These are phyloP conservation scores for Fusarium napiforme DNA, from an alignment of 2,329 filamentous ascomycete species.

Conservation along the genomic window DNA sequence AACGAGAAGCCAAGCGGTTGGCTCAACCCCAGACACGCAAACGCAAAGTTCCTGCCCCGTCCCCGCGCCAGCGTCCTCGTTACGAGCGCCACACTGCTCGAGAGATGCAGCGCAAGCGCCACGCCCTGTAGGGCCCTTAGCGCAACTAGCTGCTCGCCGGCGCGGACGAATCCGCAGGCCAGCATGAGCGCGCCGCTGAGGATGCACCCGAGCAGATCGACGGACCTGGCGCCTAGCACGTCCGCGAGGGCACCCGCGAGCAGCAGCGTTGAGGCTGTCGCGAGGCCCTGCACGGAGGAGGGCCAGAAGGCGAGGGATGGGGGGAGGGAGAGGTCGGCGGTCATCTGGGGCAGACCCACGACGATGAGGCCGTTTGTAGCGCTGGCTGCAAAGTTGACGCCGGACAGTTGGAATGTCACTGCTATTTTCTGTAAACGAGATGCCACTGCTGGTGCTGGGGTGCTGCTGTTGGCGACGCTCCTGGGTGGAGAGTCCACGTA, in stretches of 20 bases:
- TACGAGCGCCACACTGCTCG: slow-evolving; percentile 52
- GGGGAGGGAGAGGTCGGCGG: slow-evolving; percentile 49
- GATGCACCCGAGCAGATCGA: slow-evolving; percentile 51
- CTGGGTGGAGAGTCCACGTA: background rate
- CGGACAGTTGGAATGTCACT: slow-evolving; percentile 39
- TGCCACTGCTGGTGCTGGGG: background rate
- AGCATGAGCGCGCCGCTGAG: slow-evolving; percentile 47
- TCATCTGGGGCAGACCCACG: slow-evolving; percentile 55
- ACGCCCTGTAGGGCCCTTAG: slow-evolving; percentile 55
- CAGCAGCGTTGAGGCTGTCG: slow-evolving; percentile 51
- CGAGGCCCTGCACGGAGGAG: slow-evolving; percentile 50
- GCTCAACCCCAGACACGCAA: slow-evolving; percentile 57
- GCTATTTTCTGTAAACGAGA: slow-evolving; percentile 35
- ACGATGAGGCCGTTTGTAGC: slow-evolving; percentile 48
- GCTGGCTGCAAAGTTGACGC: slow-evolving; percentile 42
- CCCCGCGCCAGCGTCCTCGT: slow-evolving; percentile 47
- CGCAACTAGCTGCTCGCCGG: slow-evolving; percentile 50
- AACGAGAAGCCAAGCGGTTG: slow-evolving; percentile 62
- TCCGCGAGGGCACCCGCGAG: slow-evolving; percentile 54
- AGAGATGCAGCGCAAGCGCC: slow-evolving; percentile 49
- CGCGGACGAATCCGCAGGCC: slow-evolving; percentile 46
- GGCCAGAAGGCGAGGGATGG: slow-evolving; percentile 54
- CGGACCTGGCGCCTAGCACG: slow-evolving; percentile 47
- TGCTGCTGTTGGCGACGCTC: background rate
- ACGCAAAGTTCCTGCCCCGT: slow-evolving; percentile 53